Evolutionary conservation across 768 basidiomycete species (phyloP).

Genomic region (Rhodosporidiobolus sp.): DNA sequence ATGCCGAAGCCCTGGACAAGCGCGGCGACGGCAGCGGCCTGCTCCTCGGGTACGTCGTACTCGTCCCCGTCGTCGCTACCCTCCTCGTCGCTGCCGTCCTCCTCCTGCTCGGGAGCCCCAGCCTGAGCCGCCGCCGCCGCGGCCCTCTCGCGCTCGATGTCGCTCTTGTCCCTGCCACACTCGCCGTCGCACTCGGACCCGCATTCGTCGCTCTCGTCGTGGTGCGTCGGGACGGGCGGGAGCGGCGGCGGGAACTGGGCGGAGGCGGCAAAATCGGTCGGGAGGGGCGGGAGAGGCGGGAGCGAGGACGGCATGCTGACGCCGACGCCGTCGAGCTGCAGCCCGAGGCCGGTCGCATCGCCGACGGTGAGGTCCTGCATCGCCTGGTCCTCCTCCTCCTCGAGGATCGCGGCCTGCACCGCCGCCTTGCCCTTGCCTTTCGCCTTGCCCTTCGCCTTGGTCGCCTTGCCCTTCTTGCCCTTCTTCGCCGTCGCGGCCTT

Average conservation of each 20-base stretch:
- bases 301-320: background rate
- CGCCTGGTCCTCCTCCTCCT: background rate
- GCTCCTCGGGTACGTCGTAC: conserved; percentile 10
- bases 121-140: too few species aligned
- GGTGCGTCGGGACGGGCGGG: background rate
- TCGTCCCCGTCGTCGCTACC: background rate
- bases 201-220: conserved; percentile 11
- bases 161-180: conserved; percentile 10
- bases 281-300: background rate
- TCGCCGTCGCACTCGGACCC: conserved; percentile 20
- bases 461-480: conserved; percentile 8
- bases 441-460: background rate
- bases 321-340: background rate
- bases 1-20: conserved; percentile 15
- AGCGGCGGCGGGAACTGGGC: background rate
- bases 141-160: conserved; percentile 1
- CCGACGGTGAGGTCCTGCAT: too few species aligned
- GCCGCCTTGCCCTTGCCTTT: too few species aligned
- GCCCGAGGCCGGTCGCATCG: background rate
- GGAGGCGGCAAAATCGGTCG: background rate
- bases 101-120: background rate
- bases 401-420: background rate
- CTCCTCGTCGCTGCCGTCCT: background rate
- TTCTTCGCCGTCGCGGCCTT: background rate
- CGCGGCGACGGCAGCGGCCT: conserved; percentile 19